Evolutionary conservation across 73 alveolate genomes (phyloP).

Genomic region (Symbiodinium pilosum): DNA sequence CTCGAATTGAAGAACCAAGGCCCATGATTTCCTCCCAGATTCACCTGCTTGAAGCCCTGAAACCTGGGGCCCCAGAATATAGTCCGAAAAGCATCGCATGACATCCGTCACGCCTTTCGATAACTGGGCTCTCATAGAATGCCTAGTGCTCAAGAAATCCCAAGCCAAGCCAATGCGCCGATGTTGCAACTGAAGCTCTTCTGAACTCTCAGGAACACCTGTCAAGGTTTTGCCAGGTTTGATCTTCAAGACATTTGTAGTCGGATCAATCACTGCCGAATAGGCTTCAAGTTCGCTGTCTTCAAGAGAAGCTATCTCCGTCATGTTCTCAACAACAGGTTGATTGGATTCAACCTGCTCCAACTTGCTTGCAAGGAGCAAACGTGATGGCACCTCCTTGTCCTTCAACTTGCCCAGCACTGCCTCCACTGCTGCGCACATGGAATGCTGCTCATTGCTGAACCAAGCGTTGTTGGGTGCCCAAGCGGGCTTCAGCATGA

Average conservation of each 20-base stretch:
- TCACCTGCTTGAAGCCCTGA: background rate
- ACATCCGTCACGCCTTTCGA: background rate
- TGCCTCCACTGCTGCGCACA: constrained; percentile 8
- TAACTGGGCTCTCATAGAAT: background rate
- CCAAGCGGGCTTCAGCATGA: constrained; percentile 10
- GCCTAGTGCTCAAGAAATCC: background rate
- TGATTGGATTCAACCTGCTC: background rate
- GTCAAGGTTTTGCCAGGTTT: background rate
- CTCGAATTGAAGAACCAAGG: background rate
- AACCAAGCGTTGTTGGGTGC: background rate
- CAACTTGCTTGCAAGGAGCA: background rate
- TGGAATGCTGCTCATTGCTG: constrained; percentile 14
- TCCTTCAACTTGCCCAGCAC: constrained; percentile 2
- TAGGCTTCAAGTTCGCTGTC: background rate
- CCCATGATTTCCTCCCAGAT: background rate
- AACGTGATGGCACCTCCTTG: constrained; percentile 16
- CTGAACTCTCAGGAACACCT: background rate
- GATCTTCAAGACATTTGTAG: constrained; percentile 4
- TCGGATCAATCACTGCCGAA: background rate
- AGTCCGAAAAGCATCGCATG: background rate
- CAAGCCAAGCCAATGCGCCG: background rate
- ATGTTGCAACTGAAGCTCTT: constrained; percentile 7
- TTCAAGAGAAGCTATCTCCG: background rate
- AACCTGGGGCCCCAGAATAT: background rate
- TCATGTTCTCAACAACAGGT: constrained; percentile 8